Evolutionary conservation across 2,329 filamentous ascomycete species (phyloP).

Genomic region (Epichloe typhina): DNA sequence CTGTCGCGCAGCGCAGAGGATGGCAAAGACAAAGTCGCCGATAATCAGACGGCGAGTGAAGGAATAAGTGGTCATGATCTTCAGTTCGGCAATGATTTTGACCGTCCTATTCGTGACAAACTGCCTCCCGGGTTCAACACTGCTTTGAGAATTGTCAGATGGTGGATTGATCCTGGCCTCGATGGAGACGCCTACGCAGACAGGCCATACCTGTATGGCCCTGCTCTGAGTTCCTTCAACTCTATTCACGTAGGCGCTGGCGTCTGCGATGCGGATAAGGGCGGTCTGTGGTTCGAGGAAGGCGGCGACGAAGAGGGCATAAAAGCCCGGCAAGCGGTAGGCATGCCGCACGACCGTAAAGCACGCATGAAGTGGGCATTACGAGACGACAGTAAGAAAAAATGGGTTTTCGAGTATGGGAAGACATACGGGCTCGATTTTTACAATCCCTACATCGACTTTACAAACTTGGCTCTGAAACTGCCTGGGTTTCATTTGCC

Average conservation of each 20-base stretch:
- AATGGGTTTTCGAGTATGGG: conserved; percentile 42
- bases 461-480: conserved; percentile 56
- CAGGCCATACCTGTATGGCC: conserved; percentile 73
- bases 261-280: conserved; percentile 31
- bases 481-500: conserved; percentile 61
- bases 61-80: conserved; percentile 58
- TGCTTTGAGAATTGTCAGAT: conserved; percentile 74
- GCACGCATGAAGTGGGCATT: conserved; percentile 49
- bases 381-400: conserved; percentile 31
- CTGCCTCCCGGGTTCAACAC: conserved; percentile 78
- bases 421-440: conserved; percentile 50
- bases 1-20: not conserved
- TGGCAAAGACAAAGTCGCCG: conserved; percentile 3
- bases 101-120: conserved; percentile 73
- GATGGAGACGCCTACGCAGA: conserved; percentile 87
- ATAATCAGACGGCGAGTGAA: conserved; percentile 11
- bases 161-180: conserved; percentile 81
- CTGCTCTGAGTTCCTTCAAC: conserved; percentile 70
- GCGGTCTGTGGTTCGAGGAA: conserved; percentile 48
- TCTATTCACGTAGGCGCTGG: conserved; percentile 51
- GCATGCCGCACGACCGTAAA: conserved; percentile 38
- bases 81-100: conserved; percentile 93
- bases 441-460: conserved; percentile 86
- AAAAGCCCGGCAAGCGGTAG: conserved; percentile 28
- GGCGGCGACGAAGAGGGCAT: conserved; percentile 47